Conservation (phyloP, 805 yeast species). For the Grigorovia humatica region DNA sequence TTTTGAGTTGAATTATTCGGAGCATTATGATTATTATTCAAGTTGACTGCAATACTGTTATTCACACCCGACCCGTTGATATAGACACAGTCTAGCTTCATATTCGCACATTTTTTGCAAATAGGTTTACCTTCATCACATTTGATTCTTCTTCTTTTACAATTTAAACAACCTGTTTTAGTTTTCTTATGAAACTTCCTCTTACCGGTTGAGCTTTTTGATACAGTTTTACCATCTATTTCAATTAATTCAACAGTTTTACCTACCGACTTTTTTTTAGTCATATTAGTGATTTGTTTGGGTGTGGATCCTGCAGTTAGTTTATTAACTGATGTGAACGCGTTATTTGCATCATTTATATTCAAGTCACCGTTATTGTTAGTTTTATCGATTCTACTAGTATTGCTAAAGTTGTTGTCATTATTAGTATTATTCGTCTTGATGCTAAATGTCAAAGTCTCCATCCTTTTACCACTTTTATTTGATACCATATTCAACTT, state of each 20-base stretch:
- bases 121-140: slow-evolving; percentile 81
- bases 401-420: too few relatives aligned
- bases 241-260: slow-evolving; percentile 26
- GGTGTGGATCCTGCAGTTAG: not conserved
- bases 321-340: not conserved
- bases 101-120: slow-evolving; percentile 69
- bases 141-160: slow-evolving; percentile 82
- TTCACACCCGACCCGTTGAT: slow-evolving; percentile 5
- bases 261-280: not conserved
- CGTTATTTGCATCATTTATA: not conserved
- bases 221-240: slow-evolving; percentile 32
- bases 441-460: not conserved
- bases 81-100: slow-evolving; percentile 72
- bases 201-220: slow-evolving; percentile 49
- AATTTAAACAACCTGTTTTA: slow-evolving; percentile 78
- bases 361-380: too few relatives aligned
- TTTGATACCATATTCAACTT: not conserved
- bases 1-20: not conserved
- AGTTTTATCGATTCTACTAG: too few relatives aligned
- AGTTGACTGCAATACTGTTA: too few relatives aligned
- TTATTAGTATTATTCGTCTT: not conserved
- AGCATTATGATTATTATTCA: not conserved
- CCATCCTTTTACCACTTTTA: not conserved
- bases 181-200: slow-evolving; percentile 85
- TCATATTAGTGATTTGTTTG: not conserved